Evolutionary conservation across 2,329 filamentous ascomycete species (phyloP).

Genomic region (Graphilbum fragrans): DNA sequence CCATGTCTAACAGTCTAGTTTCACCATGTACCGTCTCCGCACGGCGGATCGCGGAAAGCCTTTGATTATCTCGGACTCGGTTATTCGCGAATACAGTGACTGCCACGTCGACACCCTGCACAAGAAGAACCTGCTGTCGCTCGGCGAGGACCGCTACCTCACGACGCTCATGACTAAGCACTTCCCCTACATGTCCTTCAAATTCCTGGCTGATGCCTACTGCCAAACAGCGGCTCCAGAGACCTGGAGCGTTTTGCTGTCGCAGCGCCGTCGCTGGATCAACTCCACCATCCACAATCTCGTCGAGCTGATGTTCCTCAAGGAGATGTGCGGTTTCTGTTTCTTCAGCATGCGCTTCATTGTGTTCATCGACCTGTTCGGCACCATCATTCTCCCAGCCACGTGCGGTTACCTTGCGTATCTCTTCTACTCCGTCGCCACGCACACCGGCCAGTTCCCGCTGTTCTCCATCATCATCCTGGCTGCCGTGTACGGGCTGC

Average conservation of each 20-base stretch:
- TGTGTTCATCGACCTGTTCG: constrained; percentile 86
- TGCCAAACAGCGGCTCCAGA: constrained; percentile 90
- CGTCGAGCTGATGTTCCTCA: constrained; percentile 76
- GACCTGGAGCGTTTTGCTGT: constrained; percentile 84
- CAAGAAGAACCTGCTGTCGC: constrained; percentile 87
- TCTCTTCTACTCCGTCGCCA: constrained; percentile 69
- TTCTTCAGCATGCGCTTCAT: constrained; percentile 97
- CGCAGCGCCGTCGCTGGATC: constrained; percentile 98
- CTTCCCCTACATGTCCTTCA: constrained; percentile 91
- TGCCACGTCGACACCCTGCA: constrained; percentile 89
- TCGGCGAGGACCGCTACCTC: constrained; percentile 93
- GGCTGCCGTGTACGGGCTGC: constrained; percentile 85
- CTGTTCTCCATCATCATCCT: constrained; percentile 81
- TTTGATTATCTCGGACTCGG: constrained; percentile 78
- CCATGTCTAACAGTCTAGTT: constrained; percentile 43
- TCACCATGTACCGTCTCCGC: constrained; percentile 95
- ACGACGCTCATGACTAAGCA: constrained; percentile 98
- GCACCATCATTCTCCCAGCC: constrained; percentile 83
- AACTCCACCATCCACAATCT: constrained; percentile 98
- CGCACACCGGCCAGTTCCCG: constrained; percentile 62
- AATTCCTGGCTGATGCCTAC: constrained; percentile 88
- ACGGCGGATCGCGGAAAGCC: constrained; percentile 91
- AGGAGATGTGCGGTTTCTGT: constrained; percentile 97
- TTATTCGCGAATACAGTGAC: constrained; percentile 82
- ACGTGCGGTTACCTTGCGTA: constrained; percentile 81